Conservation (phyloP, 768 basidiomycete species). For the Saitozyma sp. region DNA sequence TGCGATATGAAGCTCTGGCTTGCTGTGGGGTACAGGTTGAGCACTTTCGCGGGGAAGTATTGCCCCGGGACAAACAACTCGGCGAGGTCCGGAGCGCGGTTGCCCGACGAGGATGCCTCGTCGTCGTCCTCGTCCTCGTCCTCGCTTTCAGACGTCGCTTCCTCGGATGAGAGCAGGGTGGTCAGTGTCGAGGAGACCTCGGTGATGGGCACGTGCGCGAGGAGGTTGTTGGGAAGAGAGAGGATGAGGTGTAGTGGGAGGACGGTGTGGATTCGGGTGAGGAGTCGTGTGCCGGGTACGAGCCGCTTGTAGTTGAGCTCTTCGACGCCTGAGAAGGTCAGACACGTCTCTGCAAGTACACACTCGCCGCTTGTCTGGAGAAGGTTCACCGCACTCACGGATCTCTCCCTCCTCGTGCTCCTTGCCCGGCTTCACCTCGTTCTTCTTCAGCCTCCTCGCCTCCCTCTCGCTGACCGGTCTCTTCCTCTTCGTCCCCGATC, state of each 20-base stretch:
- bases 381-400: constrained; percentile 36
- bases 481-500: constrained; percentile 53
- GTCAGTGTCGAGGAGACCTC: constrained; percentile 82
- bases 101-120: constrained; percentile 51
- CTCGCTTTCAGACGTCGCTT: constrained; percentile 54
- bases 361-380: neutral
- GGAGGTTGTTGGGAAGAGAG: constrained; percentile 92
- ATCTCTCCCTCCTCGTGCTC: constrained; percentile 57
- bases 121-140: constrained; percentile 59
- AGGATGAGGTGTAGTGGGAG: constrained; percentile 85
- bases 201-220: constrained; percentile 91
- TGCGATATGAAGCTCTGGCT: constrained; percentile 52
- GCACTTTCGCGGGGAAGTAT: constrained; percentile 77
- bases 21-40: constrained; percentile 68
- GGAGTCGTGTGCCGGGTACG: constrained; percentile 75
- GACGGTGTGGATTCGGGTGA: constrained; percentile 82
- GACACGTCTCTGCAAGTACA: neutral
- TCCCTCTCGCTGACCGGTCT: constrained; percentile 51
- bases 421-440: constrained; percentile 37
- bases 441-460: constrained; percentile 50
- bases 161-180: constrained; percentile 64
- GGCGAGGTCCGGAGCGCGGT: constrained; percentile 62
- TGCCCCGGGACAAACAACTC: constrained; percentile 81
- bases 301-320: constrained; percentile 60
- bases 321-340: constrained; percentile 8